Base-by-base conservation (phyloP, 2,329 filamentous ascomycete genomes). In the Cercospora sojina region DNA sequence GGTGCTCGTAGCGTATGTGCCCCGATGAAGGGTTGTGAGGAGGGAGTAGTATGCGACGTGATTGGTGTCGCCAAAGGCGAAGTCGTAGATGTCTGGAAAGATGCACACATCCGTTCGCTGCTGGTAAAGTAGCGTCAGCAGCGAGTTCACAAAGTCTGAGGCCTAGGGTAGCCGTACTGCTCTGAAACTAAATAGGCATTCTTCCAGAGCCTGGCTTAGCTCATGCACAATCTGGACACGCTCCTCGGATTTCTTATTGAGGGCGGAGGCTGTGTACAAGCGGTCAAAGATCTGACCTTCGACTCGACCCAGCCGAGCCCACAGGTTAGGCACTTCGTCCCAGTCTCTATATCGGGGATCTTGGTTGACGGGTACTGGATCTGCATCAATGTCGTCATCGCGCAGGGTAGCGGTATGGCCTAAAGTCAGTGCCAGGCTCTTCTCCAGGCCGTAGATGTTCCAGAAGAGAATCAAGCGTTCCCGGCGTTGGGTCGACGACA, bases 381-480 rank as follows among this genome's bases (percentile, higher is more conserved):
- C 63, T 16, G 64, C 63, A 58, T 68, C 66, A 13, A 65, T 65
- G n/a, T 68, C 63, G 35, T 65, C 55, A 16, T 65, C 66, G 23
- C 59, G 53, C n/a, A 68, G 49, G 13, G 66, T 65, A 3, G 63
- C 51, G 8, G 66, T 59, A 35, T 68, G 66, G 3, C 66, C 66
- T 1, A 63, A 41, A 18, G 66, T 63, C 5, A 68, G 56, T 5
- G 66, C 56, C 9, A 65, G 43, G 13, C 53, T 62, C 32, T 63
- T 65, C 29, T 65, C 66, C 32, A 65, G 47, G 6, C 25, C 55
- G 18, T 63, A 68, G 2, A 68, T 61, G 9, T 64, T 60, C 66
- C 66, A 68, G 56, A 68, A 68, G 0, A 63, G 53, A n/a, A 41
- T 25, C 16, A 62, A 47, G 5, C 31, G 25, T 23, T 63, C 43